Evolutionary conservation across 495 filamentous ascomycete species (phyloP), one percentile per base, ranked within the genome.

Genomic region (Elaphomyces granulatus): DNA sequence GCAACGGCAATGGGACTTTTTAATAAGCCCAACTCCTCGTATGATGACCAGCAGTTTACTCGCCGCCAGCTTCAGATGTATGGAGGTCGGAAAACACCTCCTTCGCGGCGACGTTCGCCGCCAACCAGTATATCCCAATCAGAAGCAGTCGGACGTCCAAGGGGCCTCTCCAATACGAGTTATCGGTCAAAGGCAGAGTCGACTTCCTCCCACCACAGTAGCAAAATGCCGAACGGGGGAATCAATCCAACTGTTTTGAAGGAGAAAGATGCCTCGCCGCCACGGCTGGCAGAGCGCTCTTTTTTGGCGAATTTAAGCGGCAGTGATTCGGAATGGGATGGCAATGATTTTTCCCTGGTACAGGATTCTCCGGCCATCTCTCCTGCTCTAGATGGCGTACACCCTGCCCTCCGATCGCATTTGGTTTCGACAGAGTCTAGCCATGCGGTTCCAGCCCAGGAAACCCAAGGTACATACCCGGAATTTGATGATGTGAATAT

Each of bases 1-100:
- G 83, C 87, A 9, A 92, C 87, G 0, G 83, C 83, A 3, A 68
- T 85, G 57, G 83, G 83, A 12, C 68, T 84, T 1, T 93, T 93
- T 61, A 79, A 87, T 40, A 85, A 85, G 46, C 83, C 87, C 2
- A 61, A 56, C 15, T 71, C 78, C 31, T 66, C 71, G 7, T 94
- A 87, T 39, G 81, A 90, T 47, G 87, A 94, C 48, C 74, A 80
- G 28, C 81, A 83, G 47, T 94, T 87, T 42, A 73, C 80, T 7
- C 78, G 87, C 47, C 77, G 87, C 21, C 83, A 92, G 47, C 55
- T 82, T 21, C 78, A 81, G 50, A 70, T 90, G 59, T 81, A 84
- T 38, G 73, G 81, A 52, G 81, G 78, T 16, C 68, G 58, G 51
- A 73, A 57, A 45, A 68, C 56, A 0, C 61, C 55, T 26, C 55